Conservation (phyloP, 139 green algal species). For the Asterochloris sp. region DNA sequence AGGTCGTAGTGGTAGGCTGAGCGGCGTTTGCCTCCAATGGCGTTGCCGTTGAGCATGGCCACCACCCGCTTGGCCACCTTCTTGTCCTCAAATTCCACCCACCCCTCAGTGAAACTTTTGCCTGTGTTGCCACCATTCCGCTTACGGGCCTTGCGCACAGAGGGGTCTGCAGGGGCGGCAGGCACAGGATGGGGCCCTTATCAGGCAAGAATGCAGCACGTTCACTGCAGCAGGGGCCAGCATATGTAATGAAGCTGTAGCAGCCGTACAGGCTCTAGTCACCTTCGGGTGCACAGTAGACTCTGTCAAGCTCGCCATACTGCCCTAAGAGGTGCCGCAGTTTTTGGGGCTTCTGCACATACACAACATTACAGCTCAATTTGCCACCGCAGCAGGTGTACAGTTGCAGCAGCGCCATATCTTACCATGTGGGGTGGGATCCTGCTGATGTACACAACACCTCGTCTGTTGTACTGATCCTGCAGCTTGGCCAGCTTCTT, state of each 20-base stretch:
- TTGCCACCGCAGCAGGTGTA: neutral
- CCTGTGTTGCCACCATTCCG: slow-evolving; percentile 67
- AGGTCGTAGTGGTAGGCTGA: slow-evolving; percentile 89
- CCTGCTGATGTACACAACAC: slow-evolving; percentile 84
- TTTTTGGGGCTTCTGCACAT: slow-evolving; percentile 82
- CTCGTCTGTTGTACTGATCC: slow-evolving; percentile 40
- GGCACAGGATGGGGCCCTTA: neutral
- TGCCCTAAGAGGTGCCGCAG: slow-evolving; percentile 80
- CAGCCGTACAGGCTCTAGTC: slow-evolving; percentile 4
- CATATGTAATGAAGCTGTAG: neutral
- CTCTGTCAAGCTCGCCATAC: slow-evolving; percentile 68
- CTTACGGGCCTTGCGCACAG: slow-evolving; percentile 44
- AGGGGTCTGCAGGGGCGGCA: slow-evolving; percentile 25
- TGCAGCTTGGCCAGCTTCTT: slow-evolving; percentile 50
- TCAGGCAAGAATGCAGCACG: neutral
- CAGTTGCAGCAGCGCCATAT: neutral
- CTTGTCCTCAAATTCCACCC: slow-evolving; percentile 97
- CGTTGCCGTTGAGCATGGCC: slow-evolving; percentile 64
- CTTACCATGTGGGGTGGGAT: slow-evolving; percentile 64
- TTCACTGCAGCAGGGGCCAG: neutral
- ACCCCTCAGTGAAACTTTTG: slow-evolving; percentile 95
- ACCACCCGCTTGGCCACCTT: slow-evolving; percentile 73
- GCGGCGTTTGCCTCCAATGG: slow-evolving; percentile 80
- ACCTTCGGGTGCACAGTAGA: slow-evolving; percentile 88
- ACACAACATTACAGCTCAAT: neutral